A percentile compares a stretch with the other conserved stretches of the same genome.
phyloP scores from a whole-genome alignment of 495 filamentous ascomycete species.

The Margaritispora aquatica region DNA sequence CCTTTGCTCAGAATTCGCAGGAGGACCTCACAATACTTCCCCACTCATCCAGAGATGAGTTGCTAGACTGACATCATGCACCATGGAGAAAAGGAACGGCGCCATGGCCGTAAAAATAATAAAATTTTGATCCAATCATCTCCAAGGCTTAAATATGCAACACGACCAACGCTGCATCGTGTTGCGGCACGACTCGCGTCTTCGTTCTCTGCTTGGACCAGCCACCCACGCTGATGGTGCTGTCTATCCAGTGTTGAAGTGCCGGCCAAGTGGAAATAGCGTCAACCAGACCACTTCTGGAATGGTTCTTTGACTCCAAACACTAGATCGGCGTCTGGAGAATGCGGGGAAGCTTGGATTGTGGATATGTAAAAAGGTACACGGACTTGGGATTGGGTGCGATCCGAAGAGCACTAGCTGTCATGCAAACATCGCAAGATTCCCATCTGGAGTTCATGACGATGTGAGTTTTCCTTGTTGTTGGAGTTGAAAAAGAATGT shows the following conservation, averaged over 20 bases:
- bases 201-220: background rate
- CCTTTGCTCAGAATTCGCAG: no score
- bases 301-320: background rate
- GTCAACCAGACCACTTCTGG: background rate
- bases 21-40: no score
- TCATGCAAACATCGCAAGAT: background rate
- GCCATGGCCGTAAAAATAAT: background rate
- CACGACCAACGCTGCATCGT: background rate
- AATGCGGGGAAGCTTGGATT: conserved; percentile 11
- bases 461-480: no score
- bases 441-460: no score
- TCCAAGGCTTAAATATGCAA: no score
- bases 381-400: background rate
- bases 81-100: conserved; percentile 19
- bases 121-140: background rate
- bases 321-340: conserved; percentile 3
- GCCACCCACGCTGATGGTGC: background rate
- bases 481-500: no score
- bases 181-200: conserved; percentile 3
- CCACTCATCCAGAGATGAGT: no score
- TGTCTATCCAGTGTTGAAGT: background rate
- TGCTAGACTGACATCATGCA: background rate
- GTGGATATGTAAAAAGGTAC: background rate
- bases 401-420: background rate
- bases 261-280: conserved; percentile 16